Evolutionary conservation across 1,139 yeast species (phyloP).

Genomic region (Arxiozyma telluris): DNA sequence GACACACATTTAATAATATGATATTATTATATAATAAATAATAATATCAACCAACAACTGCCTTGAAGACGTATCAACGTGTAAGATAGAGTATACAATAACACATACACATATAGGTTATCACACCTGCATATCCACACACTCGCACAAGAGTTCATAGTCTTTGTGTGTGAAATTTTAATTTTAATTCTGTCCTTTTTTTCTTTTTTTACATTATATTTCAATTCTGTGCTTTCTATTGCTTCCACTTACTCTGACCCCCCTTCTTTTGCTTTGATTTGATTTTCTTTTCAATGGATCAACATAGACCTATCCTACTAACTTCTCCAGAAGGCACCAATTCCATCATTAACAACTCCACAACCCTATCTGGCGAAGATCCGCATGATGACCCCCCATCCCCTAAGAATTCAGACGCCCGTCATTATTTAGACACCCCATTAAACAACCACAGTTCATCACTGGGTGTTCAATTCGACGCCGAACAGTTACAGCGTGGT

Average conservation of each 20-base stretch:
- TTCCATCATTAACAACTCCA: background rate
- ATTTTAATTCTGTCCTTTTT: too few relatives aligned
- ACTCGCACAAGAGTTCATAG: too few relatives aligned
- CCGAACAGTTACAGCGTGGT: slow-evolving; percentile 25
- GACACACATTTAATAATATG: too few relatives aligned
- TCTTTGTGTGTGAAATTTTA: too few relatives aligned
- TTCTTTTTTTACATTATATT: too few relatives aligned
- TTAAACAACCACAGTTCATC: background rate
- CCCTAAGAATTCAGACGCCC: background rate
- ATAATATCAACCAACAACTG: too few relatives aligned
- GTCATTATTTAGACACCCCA: background rate
- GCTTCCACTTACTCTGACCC: background rate
- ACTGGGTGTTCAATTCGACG: slow-evolving; percentile 21
- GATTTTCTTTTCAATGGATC: background rate
- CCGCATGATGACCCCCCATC: background rate
- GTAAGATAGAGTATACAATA: too few relatives aligned
- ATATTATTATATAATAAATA: too few relatives aligned
- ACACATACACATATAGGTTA: too few relatives aligned
- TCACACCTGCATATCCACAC: too few relatives aligned
- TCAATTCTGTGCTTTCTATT: too few relatives aligned
- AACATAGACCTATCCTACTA: slow-evolving; percentile 15
- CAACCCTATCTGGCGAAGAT: background rate
- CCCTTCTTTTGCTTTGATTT: background rate
- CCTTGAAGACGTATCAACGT: too few relatives aligned
- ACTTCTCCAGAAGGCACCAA: slow-evolving; percentile 18